Evolutionary conservation across 192 early-diverging fungal genomes (phyloP).

Genomic region (Endogone sp.): DNA sequence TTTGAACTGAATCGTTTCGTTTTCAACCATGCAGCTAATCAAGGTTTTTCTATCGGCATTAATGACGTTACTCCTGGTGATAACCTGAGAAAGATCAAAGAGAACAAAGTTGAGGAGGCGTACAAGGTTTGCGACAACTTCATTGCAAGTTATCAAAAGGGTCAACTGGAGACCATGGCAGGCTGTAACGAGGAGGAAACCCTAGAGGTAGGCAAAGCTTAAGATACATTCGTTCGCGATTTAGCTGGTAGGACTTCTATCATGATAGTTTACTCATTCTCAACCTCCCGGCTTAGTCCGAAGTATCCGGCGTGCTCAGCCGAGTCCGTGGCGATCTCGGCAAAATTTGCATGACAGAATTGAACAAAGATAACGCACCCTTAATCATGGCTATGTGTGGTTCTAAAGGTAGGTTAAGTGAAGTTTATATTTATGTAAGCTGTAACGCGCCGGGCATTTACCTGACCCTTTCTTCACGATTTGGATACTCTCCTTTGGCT

Average conservation of each 20-base stretch:
- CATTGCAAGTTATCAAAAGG: conserved; percentile 65
- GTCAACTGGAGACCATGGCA: conserved; percentile 76
- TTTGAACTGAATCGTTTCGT: conserved; percentile 6
- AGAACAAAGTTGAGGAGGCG: conserved; percentile 70
- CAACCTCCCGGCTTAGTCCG: conserved; percentile 22
- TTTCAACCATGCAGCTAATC: conserved; percentile 50
- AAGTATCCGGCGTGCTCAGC: conserved; percentile 84
- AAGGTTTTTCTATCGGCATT: conserved; percentile 98
- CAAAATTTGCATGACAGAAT: conserved; percentile 86
- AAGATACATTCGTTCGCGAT: not conserved
- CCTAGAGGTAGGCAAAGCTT: conserved; percentile 53
- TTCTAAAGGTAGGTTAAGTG: conserved; percentile 72
- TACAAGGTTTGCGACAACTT: conserved; percentile 83
- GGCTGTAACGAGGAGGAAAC: conserved; percentile 88
- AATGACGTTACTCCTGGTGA: conserved; percentile 92
- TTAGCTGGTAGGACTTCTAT: not conserved
- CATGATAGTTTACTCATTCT: too few relatives aligned
- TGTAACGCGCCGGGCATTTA: too few relatives aligned
- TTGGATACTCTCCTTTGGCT: not conserved
- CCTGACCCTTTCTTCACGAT: too few relatives aligned
- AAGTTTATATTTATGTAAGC: not conserved
- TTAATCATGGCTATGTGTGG: conserved; percentile 99
- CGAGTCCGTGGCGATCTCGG: conserved; percentile 90
- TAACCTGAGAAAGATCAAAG: conserved; percentile 74
- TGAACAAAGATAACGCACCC: conserved; percentile 94